phyloP scores from a whole-genome alignment of 1,284 basidiomycete species.

The Thecaphora thlaspeos region DNA sequence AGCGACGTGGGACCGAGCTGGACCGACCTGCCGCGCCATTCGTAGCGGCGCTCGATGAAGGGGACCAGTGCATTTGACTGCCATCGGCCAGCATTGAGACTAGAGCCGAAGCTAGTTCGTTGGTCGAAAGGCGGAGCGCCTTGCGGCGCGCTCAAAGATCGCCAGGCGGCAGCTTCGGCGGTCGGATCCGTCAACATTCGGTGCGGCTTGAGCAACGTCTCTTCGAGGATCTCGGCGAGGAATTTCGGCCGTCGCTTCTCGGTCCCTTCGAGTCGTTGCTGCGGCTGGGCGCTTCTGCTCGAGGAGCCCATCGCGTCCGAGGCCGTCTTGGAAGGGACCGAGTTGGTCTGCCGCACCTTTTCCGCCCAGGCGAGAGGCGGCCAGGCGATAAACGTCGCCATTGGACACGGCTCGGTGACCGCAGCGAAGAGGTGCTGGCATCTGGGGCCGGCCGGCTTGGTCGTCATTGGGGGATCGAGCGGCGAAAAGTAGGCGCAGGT shows the following conservation, averaged over 20 bases:
- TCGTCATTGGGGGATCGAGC: conserved; percentile 10
- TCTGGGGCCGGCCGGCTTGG: conserved; percentile 12
- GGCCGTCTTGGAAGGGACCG: conserved; percentile 7
- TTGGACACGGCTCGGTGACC: conserved; percentile 27
- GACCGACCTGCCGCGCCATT: no score
- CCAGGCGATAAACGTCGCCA: conserved; percentile 19
- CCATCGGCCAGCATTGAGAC: no score
- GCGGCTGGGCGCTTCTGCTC: no score
- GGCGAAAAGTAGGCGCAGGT: conserved; percentile 20
- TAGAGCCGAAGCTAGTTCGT: conserved; percentile 10
- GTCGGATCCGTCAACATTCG: neutral
- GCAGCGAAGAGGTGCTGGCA: conserved; percentile 27
- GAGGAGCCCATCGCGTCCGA: no score
- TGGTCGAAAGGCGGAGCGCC: no score
- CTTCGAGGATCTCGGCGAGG: conserved; percentile 13
- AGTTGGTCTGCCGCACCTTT: conserved; percentile 9
- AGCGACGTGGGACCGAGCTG: no score
- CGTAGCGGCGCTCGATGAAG: no score
- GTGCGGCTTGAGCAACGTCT: conserved; percentile 17
- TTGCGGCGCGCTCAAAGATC: no score
- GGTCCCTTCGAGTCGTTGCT: no score
- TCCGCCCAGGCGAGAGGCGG: conserved; percentile 16
- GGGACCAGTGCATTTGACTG: no score
- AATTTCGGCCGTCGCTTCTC: no score
- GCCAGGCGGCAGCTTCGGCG: no score